Percentiles rank a stretch among this genome's conserved stretches.
These are phyloP conservation scores for Histomonas meleagridis DNA, from an alignment of 208 protist genomes.

Conservation along the genomic window DNA sequence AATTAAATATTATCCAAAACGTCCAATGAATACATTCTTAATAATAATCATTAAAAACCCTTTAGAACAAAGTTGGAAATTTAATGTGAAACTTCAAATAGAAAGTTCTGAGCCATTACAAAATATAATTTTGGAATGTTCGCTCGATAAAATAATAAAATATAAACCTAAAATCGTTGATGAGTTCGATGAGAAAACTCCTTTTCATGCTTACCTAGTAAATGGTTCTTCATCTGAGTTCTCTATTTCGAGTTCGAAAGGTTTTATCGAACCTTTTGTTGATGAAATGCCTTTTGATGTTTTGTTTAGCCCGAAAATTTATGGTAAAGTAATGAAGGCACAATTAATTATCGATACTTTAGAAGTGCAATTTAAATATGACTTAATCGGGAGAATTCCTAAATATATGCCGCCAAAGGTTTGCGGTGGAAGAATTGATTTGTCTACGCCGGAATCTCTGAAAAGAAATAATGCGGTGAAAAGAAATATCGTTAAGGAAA, in stretches of 20 bases:
- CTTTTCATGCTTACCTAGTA: neutral
- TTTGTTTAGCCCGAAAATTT: neutral
- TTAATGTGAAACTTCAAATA: neutral
- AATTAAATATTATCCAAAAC: neutral
- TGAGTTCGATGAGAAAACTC: neutral
- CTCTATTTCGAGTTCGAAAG: neutral
- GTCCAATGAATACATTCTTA: neutral
- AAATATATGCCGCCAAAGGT: neutral
- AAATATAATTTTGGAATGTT: neutral
- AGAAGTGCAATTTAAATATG: neutral
- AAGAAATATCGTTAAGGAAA: no score
- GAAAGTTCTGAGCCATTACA: neutral
- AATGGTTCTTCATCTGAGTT: neutral
- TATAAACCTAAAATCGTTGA: neutral
- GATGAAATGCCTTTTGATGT: constrained; percentile 2
- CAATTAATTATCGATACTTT: neutral
- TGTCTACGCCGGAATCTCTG: no score
- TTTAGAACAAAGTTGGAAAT: constrained; percentile 4
- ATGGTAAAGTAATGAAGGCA: constrained; percentile 15
- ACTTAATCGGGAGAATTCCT: neutral
- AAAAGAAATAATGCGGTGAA: no score
- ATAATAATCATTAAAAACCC: neutral
- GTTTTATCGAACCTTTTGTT: neutral
- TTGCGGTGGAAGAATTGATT: no score
- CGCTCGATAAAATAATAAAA: neutral